A percentile compares a stretch with the other conserved stretches of the same genome.
Evolutionary conservation across 352 stramenopile genomes (phyloP).

Genomic region (Chrysophaeum taylorii): DNA sequence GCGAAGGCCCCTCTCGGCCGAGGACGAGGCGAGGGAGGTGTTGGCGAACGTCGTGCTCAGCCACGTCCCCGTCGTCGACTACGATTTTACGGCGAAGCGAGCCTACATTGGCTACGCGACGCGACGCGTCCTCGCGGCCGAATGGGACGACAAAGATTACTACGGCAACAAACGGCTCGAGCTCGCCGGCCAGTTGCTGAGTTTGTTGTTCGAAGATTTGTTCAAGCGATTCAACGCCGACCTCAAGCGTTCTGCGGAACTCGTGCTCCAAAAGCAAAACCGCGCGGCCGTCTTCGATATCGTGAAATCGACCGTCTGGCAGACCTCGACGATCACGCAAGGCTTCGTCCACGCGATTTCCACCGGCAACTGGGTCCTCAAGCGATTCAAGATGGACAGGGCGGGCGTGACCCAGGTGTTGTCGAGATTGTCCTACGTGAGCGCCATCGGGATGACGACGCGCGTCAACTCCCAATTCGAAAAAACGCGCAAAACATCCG

Average conservation of each 20-base stretch:
- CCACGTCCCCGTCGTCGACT: slow-evolving; percentile 93
- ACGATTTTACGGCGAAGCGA: slow-evolving; percentile 91
- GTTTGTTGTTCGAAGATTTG: slow-evolving; percentile 94
- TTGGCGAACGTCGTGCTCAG: slow-evolving; percentile 95
- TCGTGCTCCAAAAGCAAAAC: slow-evolving; percentile 94
- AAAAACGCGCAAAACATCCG: slow-evolving; percentile 96
- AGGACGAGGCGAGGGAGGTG: slow-evolving; percentile 91
- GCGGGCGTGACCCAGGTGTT: slow-evolving; percentile 92
- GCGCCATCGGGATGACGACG: slow-evolving; percentile 97
- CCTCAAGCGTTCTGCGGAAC: slow-evolving; percentile 91
- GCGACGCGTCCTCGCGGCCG: slow-evolving; percentile 64
- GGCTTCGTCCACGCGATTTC: slow-evolving; percentile 77
- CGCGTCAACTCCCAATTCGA: slow-evolving; percentile 97
- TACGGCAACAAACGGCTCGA: slow-evolving; percentile 99
- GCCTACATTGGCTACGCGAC: slow-evolving; percentile 97
- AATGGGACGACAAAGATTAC: slow-evolving; percentile 98
- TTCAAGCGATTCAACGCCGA: slow-evolving; percentile 93
- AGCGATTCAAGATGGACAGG: slow-evolving; percentile 98
- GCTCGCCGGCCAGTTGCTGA: slow-evolving; percentile 91
- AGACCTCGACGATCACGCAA: slow-evolving; percentile 94
- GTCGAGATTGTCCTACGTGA: slow-evolving; percentile 94
- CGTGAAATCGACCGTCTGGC: slow-evolving; percentile 76
- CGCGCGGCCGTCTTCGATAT: slow-evolving; percentile 95
- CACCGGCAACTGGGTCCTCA: slow-evolving; percentile 95
- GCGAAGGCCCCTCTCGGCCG: slow-evolving; percentile 43